Evolutionary conservation across 306 rosid genomes (phyloP).

Genomic region (Pueraria montana): DNA sequence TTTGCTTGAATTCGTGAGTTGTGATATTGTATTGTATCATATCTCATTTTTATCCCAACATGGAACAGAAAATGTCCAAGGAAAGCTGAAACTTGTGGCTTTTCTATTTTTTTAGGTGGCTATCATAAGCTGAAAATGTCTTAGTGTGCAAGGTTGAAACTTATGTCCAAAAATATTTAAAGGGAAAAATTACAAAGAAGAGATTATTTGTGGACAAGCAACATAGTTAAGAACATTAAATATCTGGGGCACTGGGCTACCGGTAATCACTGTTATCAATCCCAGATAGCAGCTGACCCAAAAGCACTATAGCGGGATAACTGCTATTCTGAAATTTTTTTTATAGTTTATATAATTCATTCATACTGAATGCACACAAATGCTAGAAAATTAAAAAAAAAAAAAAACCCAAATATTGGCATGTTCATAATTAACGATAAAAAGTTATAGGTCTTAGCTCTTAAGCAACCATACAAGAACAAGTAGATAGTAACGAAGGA

Average conservation of each 20-base stretch:
- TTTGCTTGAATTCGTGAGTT: conserved; percentile 11
- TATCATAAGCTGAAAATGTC: too few species aligned
- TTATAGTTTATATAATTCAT: too few species aligned
- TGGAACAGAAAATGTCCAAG: background rate
- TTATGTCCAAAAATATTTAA: background rate
- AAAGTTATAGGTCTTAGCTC: background rate
- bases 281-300: too few species aligned
- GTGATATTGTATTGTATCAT: conserved; percentile 10
- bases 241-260: background rate
- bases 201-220: conserved; percentile 4
- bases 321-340: too few species aligned
- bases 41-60: background rate
- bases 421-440: too few species aligned
- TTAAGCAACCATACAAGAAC: conserved; percentile 1
- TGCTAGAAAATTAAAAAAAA: too few species aligned
- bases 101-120: background rate
- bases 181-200: background rate
- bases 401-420: too few species aligned
- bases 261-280: background rate
- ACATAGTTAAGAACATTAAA: background rate
- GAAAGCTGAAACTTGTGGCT: conserved; percentile 6
- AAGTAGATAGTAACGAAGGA: background rate
- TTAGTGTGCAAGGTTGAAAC: background rate
- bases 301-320: too few species aligned
- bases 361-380: too few species aligned